Base-by-base conservation (phyloP, 2,329 filamentous ascomycete genomes). In the Colletotrichum costaricense region DNA sequence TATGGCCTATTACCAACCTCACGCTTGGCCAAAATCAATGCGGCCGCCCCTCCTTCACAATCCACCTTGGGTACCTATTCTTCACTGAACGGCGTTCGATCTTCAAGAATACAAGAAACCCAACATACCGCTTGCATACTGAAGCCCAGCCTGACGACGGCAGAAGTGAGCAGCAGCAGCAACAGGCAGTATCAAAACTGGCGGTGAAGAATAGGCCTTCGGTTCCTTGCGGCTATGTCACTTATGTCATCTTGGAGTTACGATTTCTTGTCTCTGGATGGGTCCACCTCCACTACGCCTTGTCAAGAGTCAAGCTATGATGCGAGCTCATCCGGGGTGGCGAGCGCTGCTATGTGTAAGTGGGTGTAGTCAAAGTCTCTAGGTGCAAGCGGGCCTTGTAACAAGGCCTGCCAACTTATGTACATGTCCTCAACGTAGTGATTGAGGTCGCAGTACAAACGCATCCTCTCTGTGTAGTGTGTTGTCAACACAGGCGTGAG, bases 11-110 rank as follows among this genome's bases (percentile, higher is more conserved):
- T 24, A 56, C 46, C n/a, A 35, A 30, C 59, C 56, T 70, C 56
- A 64, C 71, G 75, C 77, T 72, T 78, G 77, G 77, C 75, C 78
- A 66, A 72, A n/a, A 65, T 71, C 68, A 64, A 75, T 80, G 78
- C 78, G 77, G 67, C 79, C 79, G 76, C 73, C 67, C 77, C 78
- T 56, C 54, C 42, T 30, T 22, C 67, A 72, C 73, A 72, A 70
- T 62, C 54, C 42, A 59, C 28, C 59, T 19, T 12, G 33, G 33
- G 33, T 35, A 46, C 12, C 8, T 19, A 22, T 57, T 69, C 38
- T 63, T 63, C 58, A 30, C 28, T 57, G 28, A 38, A 26, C 24
- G 38, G 30, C 28, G 30, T 33, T 33, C 42, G 6, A 19, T 12
- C 22, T 38, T 59, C 6, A 16, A 42, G 19, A 9, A 26, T n/a